phyloP scores from a whole-genome alignment of 2,329 filamentous ascomycete species.

The Alternaria longipes region DNA sequence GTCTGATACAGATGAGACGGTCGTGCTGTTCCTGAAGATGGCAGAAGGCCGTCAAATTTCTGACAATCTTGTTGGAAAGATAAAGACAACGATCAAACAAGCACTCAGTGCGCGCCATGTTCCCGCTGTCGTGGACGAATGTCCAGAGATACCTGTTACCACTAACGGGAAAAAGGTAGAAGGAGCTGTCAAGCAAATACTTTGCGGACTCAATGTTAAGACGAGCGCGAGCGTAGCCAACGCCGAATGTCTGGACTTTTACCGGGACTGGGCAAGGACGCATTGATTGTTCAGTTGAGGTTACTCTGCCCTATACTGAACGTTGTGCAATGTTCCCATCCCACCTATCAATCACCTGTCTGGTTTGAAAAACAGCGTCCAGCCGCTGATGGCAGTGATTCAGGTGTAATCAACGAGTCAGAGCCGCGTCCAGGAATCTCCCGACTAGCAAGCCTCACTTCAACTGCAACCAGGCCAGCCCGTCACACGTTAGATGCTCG shows the following conservation, averaged over 20 bases:
- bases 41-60: constrained; percentile 65
- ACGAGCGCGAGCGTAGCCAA: constrained; percentile 95
- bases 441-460: not conserved
- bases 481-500: not conserved
- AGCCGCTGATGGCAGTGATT: not conserved
- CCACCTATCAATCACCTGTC: not conserved
- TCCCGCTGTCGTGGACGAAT: constrained; percentile 81
- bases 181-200: constrained; percentile 93
- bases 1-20: constrained; percentile 81
- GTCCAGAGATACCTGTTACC: constrained; percentile 87
- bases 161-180: constrained; percentile 98
- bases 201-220: constrained; percentile 86
- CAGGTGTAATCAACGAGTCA: not conserved
- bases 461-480: constrained; percentile 1
- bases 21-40: constrained; percentile 89
- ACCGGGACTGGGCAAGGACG: constrained; percentile 71
- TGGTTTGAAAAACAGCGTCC: not conserved
- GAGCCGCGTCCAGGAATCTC: not conserved
- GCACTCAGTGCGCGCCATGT: constrained; percentile 92
- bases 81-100: constrained; percentile 74
- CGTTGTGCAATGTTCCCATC: not conserved
- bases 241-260: constrained; percentile 87
- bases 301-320: not conserved
- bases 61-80: constrained; percentile 66
- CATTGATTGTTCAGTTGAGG: constrained; percentile 19